Evolutionary conservation across 495 filamentous ascomycete genomes (phyloP).

Genomic region (Poronia punctata): DNA sequence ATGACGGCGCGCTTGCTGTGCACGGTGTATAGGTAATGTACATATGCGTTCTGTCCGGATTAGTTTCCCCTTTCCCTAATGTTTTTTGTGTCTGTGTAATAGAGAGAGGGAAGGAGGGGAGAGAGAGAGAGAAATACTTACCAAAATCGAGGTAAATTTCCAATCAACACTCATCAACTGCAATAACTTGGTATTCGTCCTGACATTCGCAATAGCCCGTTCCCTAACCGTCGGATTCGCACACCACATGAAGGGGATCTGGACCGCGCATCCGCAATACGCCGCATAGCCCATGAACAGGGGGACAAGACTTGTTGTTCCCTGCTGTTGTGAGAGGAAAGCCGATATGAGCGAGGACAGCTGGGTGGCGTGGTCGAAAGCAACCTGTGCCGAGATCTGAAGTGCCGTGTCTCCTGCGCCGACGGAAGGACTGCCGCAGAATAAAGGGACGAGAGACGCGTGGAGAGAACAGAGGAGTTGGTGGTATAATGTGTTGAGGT

Average conservation of each 20-base stretch:
- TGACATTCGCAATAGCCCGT: background rate
- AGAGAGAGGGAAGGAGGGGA: too few species aligned
- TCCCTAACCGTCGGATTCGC: background rate
- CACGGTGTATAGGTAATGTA: background rate
- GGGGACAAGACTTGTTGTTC: background rate
- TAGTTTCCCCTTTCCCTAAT: background rate
- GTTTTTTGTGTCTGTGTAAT: too few species aligned
- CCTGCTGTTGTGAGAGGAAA: background rate
- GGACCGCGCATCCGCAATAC: constrained; percentile 2
- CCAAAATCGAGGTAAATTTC: constrained; percentile 2
- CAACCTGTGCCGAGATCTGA: background rate
- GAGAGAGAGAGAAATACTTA: background rate
- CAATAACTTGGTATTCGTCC: background rate
- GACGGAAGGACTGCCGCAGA: background rate
- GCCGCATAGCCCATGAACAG: constrained; percentile 3
- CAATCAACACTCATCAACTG: constrained; percentile 1
- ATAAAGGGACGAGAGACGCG: background rate
- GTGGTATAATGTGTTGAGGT: background rate
- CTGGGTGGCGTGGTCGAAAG: background rate
- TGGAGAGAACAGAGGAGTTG: background rate
- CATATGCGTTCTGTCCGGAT: background rate
- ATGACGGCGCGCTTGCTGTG: background rate
- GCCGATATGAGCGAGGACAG: background rate
- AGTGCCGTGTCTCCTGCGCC: background rate
- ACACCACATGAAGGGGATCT: constrained; percentile 2